phyloP scores from a whole-genome alignment of 331 rosid genomes.

The Rhamnella rubrinervis region DNA sequence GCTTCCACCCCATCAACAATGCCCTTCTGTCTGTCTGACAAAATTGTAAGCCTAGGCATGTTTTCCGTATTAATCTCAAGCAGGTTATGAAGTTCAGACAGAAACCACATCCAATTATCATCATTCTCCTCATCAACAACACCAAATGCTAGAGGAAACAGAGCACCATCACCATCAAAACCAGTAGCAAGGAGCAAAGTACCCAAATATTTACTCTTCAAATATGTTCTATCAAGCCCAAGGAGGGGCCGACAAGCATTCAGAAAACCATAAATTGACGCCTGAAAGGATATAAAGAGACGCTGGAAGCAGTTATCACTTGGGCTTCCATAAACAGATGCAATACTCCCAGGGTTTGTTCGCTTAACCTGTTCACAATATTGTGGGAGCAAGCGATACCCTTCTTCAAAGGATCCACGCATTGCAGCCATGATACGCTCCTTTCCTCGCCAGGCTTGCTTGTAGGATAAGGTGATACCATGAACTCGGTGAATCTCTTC shows the following conservation, averaged over 20 bases:
- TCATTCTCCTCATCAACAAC: conserved; percentile 93
- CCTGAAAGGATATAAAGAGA: conserved; percentile 83
- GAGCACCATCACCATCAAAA: conserved; percentile 84
- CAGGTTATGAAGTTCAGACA: conserved; percentile 79
- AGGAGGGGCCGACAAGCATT: conserved; percentile 85
- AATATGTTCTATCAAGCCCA: conserved; percentile 79
- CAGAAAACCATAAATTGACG: conserved; percentile 78
- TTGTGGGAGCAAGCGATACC: conserved; percentile 84
- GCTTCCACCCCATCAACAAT: conserved; percentile 86
- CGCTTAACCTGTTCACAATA: conserved; percentile 85
- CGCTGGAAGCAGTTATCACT: conserved; percentile 74
- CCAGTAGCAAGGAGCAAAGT: conserved; percentile 81
- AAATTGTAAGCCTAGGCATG: conserved; percentile 88
- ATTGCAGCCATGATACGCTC: conserved; percentile 95
- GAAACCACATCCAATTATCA: conserved; percentile 97
- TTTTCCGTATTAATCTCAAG: conserved; percentile 87
- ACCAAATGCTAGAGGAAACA: conserved; percentile 89
- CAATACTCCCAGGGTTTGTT: conserved; percentile 85
- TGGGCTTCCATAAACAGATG: conserved; percentile 71
- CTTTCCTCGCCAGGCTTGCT: conserved; percentile 97
- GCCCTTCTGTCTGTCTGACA: conserved; percentile 86
- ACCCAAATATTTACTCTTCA: conserved; percentile 88
- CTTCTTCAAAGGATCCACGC: conserved; percentile 97
- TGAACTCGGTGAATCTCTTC: conserved; percentile 91
- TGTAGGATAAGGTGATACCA: conserved; percentile 88